Evolutionary conservation across 2,329 filamentous ascomycete species (phyloP), one percentile per base, ranked within the genome.

Genomic region (Bipolaris gigantea): DNA sequence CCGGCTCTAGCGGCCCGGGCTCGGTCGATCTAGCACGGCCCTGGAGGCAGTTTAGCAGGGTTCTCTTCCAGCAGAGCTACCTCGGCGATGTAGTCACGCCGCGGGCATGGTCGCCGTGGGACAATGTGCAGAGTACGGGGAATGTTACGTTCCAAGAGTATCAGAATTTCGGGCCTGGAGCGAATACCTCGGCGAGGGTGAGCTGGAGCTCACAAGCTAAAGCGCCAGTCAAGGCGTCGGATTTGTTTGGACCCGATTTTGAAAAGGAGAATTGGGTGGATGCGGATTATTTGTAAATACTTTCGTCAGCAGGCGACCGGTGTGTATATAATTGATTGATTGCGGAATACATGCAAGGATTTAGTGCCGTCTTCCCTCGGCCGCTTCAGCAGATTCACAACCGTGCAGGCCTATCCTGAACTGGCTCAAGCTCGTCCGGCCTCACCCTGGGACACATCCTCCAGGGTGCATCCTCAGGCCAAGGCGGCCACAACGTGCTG

Each of bases 11-110:
- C 10, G 48, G 45, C 3, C 70, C 72, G 5, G 65, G 72, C 1
- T 66, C 58, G 4, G 74, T 76, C 6, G 80, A 76, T 45, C 74
- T 83, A 13, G 81, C 81, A 10, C 74, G 80, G 1, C 80, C 80
- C 7, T 83, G 80, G 78, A 66, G 73, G 25, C 64, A 74, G 18
- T 81, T 76, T 56, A 78, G 79, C 13, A 67, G 76, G n/a, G 79
- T 81, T 5, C 70, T 76, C 4, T 76, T 81, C 64, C 80, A 82
- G 66, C 69, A 76, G 42, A 81, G 79, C 0, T 66, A 67, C 21
- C 72, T 88, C 67, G 76, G 75, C 5, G 67, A 74, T 25, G 81
- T 86, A n/a, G 78, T 88, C 60, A 83, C 85, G 62, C 56, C 76
- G 0, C 79, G 79, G 0, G 85, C 84, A 0, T 87, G 85, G 84